Base-by-base conservation (phyloP, 2,329 filamentous ascomycete species). In the Pseudocercospora vitis region DNA sequence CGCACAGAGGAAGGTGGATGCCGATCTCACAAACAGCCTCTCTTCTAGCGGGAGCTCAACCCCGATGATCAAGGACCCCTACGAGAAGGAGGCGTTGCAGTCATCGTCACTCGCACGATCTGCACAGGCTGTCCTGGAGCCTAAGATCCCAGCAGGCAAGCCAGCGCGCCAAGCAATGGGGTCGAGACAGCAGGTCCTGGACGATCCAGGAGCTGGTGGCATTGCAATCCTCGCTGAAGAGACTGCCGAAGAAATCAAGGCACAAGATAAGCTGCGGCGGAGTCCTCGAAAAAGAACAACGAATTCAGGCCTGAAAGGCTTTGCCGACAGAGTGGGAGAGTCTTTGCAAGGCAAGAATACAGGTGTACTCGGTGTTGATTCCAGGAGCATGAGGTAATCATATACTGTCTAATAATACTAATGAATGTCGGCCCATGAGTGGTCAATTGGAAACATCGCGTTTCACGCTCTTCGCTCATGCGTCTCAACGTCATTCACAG, bases 1-100 rank as follows among this genome's bases (percentile, higher is more conserved):
- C 2, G 82, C 82, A 2, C 80, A 85, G 65, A 79, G 77, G 60
- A 79, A 81, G 60, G 60, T 82, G 4, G 79, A 83, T 33, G 70
- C 75, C 16, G 79, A 82, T 39, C 67, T 57, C 11, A 65, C 49
- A 1, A 21, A 57, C 3, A 52, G 61, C 32, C 62, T 60, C 4
- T 52, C 47, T 1, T 56, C 58, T 7, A 49, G 24, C 33, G 48
- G 24, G 40, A 12, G n/a, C 52, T 60, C 26, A 54, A 48, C 52
- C 18, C 26, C n/a, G 9, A 55, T 16, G 50, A 50, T 46, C 24
- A 31, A 53, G 5, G 44, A 62, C 35, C 60, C 65, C 0, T 70
- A 70, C 48, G 55, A 63, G 19, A 55, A 68, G 7, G 63, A 67
- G 24, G 59, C 44, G 4, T 37, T 40, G 11, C 29, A 57, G 9